Evolutionary conservation across 2,329 filamentous ascomycete genomes (phyloP).

Genomic region (Ascochyta rabiei): DNA sequence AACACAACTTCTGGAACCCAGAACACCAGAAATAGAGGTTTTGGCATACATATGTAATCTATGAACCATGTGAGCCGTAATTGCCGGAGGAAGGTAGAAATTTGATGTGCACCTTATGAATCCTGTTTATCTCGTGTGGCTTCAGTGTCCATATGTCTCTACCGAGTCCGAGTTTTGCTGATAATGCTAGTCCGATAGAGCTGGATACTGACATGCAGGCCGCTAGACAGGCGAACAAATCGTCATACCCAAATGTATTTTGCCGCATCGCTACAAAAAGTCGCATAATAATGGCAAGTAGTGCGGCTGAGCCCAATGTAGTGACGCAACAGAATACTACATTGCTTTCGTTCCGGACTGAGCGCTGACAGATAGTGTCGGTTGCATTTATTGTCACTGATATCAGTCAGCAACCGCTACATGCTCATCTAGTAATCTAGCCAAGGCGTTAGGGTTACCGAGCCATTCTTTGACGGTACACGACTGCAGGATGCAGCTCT

Average conservation of each 20-base stretch:
- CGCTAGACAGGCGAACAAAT: conserved; percentile 38
- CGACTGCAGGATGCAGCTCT: not conserved
- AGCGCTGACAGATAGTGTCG: not conserved
- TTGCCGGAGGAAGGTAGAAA: not conserved
- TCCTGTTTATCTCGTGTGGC: conserved; percentile 48
- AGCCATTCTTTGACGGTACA: not conserved
- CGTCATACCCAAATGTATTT: not conserved
- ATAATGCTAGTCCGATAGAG: not conserved
- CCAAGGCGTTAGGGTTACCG: not conserved
- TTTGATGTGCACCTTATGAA: conserved; percentile 36
- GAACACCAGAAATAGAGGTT: conserved; percentile 34
- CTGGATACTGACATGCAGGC: conserved; percentile 1
- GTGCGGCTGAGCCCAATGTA: not conserved
- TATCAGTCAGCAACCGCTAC: not conserved
- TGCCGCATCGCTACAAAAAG: not conserved
- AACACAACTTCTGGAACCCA: conserved; percentile 28
- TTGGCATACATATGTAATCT: conserved; percentile 28
- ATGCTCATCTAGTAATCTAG: not conserved
- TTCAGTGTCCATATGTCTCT: conserved; percentile 51
- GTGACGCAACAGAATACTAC: not conserved
- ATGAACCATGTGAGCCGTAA: not conserved
- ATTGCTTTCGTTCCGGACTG: not conserved
- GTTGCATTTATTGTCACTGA: not conserved
- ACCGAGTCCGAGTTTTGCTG: not conserved
- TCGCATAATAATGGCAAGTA: not conserved